Evolutionary conservation across 2,329 filamentous ascomycete genomes (phyloP), one percentile per base, ranked within the genome.

Genomic region (Ophioceras dolichostomum): DNA sequence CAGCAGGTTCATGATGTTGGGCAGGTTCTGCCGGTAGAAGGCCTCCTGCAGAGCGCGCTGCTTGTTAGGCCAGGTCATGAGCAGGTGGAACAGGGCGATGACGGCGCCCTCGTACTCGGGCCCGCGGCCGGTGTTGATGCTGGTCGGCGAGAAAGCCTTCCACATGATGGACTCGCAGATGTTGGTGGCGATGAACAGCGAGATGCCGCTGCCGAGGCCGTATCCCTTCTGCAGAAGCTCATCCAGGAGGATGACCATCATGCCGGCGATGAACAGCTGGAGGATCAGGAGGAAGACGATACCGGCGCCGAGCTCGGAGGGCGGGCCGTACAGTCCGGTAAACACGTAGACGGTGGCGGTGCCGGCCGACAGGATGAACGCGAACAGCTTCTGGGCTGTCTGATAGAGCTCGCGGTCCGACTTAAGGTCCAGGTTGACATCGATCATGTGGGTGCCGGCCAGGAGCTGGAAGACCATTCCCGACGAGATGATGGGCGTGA

Each of bases 401-500:
- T 98, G 91, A 78, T 98, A 98, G 47, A 98, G 80, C 73, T 98
- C 91, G 66, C 91, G 91, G 67, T 98, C 91, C 63, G 89, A 91
- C 76, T 98, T 98, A 65, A 96, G 81, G 74, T 98, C 91, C 55
- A 98, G 84, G 77, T 98, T 96, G 73, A 98, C 89, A 62, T 98
- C 91, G 66, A 98, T 96, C 70, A 96, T 83, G 76, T 98, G 91
- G 62, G 91, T 98, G 59, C 91, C 91, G 57, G 91, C 91, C 49
- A 98, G 84, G 56, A 98, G 88, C 80, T 98, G 91, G 79, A 98
- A 98, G 56, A 98, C 87, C 91, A 98, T 98, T 66, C 91, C 91
- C 27, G 91, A 96, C 43, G 91, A 95, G 67, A 98, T 96, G 65
- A 98, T 98, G 53, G 93, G 93, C 18, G 91, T 94, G 53, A 96